phyloP scores from a whole-genome alignment of 2,329 filamentous ascomycete genomes.

The Leptographium wingfieldii region DNA sequence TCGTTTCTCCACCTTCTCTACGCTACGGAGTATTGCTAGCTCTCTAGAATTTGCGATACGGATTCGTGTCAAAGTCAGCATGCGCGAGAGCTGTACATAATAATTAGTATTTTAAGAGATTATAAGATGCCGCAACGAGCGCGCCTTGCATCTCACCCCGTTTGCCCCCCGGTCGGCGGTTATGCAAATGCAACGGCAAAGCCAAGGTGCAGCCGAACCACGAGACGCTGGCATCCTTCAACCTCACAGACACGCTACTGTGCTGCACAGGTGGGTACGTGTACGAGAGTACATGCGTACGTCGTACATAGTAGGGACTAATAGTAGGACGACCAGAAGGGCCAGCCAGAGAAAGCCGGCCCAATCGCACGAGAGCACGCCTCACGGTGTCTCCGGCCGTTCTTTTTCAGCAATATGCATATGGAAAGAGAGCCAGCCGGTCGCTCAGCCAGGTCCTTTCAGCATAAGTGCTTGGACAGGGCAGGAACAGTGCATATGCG shows the following conservation, averaged over 20 bases:
- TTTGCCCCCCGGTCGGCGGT: background rate
- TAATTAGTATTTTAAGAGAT: no score
- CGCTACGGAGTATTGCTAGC: no score
- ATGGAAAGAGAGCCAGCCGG: no score
- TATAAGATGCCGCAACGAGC: background rate
- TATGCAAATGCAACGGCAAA: slow-evolving; percentile 5
- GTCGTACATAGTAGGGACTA: background rate
- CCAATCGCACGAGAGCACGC: background rate
- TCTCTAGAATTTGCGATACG: no score
- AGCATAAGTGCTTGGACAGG: no score
- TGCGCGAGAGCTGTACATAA: background rate
- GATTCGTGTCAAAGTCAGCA: background rate
- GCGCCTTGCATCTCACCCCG: background rate
- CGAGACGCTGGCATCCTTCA: slow-evolving; percentile 4
- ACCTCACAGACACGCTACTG: slow-evolving; percentile 5
- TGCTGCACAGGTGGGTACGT: background rate
- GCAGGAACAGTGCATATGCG: no score
- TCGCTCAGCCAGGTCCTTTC: no score
- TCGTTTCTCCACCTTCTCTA: no score
- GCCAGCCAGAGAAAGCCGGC: background rate
- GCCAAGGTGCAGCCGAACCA: slow-evolving; percentile 2
- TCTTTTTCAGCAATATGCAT: no score
- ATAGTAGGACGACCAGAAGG: background rate
- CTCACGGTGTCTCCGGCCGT: background rate
- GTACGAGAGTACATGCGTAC: background rate